Evolutionary conservation across 495 filamentous ascomycete genomes (phyloP), one percentile per base, ranked within the genome.

Genomic region (Xylaria venustula): DNA sequence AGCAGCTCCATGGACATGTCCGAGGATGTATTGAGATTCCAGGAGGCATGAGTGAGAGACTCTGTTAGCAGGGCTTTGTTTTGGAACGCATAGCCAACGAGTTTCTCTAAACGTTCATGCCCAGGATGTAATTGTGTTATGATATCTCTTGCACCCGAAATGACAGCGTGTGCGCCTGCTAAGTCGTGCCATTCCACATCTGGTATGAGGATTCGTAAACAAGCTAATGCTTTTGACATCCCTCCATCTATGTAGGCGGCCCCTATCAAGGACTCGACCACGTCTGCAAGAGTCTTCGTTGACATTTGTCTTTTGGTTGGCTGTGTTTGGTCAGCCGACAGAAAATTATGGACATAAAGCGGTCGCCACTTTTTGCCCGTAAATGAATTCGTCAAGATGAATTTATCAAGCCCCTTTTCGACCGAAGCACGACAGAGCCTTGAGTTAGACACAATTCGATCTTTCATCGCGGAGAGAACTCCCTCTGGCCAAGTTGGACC

Each of bases 241-340:
- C 90, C 90, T 0, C 91, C 91, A 49, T 90, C 84, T 7, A 91
- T 51, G 65, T 82, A 96, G 1, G 90, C 80, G 0, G 90, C 89
- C 1, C 91, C 94, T 36, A 96, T 88, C 1, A 97, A 77, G 0
- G 79, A 85, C 70, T 98, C 94, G 11, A 97, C 84, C 0, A 97
- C 90, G 63, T 98, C 94, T 4, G 94, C 94, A 12, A 96, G 81
- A 2, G 87, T 85, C 67, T 98, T 98, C 7, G 83, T 88, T 1
- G 90, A 88, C 25, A 93, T 67, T 3, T 75, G 40, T 46, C 65
- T 64, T 67, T 32, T 63, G 8, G 26, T 1, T 2, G 58, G 19
- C 3, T n/a, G 17, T 44, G 2, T 71, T 50, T 12, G 57, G 15
- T 20, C 42, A 22, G 51, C 37, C 5, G 41, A 46, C 17, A 82